Evolutionary conservation across 768 basidiomycete genomes (phyloP).

Genomic region (Filobasidium wieringae): DNA sequence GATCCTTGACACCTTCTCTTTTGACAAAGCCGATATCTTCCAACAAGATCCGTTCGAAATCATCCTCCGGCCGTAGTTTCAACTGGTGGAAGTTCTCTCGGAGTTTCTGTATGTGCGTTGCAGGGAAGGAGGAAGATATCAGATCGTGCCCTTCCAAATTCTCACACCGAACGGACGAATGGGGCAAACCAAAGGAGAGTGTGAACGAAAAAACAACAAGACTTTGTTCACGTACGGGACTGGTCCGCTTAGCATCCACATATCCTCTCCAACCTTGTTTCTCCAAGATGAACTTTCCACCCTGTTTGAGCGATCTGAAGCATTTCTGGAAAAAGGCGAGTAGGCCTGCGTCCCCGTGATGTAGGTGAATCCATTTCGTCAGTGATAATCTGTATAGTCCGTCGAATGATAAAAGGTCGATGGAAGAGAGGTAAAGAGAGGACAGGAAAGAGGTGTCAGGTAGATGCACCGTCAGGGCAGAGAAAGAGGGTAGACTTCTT

Average conservation of each 20-base stretch:
- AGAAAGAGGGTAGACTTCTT: neutral
- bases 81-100: slow-evolving; percentile 12
- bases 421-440: too few relatives aligned
- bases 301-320: slow-evolving; percentile 7
- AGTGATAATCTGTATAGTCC: slow-evolving; percentile 20
- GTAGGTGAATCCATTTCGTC: slow-evolving; percentile 27
- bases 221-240: slow-evolving; percentile 6
- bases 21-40: slow-evolving; percentile 14
- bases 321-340: slow-evolving; percentile 20
- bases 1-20: slow-evolving; percentile 6
- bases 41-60: slow-evolving; percentile 15
- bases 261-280: slow-evolving; percentile 22
- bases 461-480: neutral
- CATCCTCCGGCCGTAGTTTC: slow-evolving; percentile 16
- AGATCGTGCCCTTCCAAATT: neutral
- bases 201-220: neutral
- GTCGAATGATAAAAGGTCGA: neutral
- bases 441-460: too few relatives aligned
- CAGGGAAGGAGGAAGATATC: neutral
- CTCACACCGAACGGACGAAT: neutral
- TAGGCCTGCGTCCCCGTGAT: slow-evolving; percentile 21
- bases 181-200: neutral
- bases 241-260: slow-evolving; percentile 16
- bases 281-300: slow-evolving; percentile 21
- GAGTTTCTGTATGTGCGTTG: neutral